phyloP scores from a whole-genome alignment of 768 basidiomycete genomes.

The Russula emetica region DNA sequence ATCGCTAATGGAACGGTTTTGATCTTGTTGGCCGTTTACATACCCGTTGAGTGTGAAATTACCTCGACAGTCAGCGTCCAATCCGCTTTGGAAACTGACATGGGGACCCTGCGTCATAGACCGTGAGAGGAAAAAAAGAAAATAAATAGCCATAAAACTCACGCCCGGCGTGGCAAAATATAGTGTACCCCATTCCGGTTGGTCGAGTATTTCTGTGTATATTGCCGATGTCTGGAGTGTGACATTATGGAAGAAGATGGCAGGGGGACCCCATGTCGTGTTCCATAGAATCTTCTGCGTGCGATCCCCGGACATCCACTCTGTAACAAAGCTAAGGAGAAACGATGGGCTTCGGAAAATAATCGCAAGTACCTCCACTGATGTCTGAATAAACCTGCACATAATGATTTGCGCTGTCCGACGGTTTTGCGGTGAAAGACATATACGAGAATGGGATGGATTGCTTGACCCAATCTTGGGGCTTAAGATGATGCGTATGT shows the following conservation, averaged over 20 bases:
- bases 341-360: neutral
- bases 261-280: neutral
- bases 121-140: neutral
- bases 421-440: conserved; percentile 32
- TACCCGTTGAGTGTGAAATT: conserved; percentile 26
- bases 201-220: conserved; percentile 23
- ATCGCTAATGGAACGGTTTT: conserved; percentile 18
- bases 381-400: conserved; percentile 42
- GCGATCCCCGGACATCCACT: conserved; percentile 30
- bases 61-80: conserved; percentile 9
- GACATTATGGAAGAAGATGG: conserved; percentile 25
- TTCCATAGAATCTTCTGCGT: conserved; percentile 12
- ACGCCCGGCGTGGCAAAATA: conserved; percentile 26
- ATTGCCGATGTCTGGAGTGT: conserved; percentile 8
- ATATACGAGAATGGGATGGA: conserved; percentile 42
- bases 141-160: neutral
- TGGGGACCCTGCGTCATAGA: conserved; percentile 3
- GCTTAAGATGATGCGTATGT: conserved; percentile 26
- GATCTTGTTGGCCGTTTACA: conserved; percentile 20
- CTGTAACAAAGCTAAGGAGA: conserved; percentile 1
- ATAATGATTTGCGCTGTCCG: conserved; percentile 34
- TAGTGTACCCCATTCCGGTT: conserved; percentile 27
- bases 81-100: conserved; percentile 23
- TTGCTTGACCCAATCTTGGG: conserved; percentile 37
- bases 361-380: conserved; percentile 34